Conservation (phyloP, 768 basidiomycete genomes). For the Suillus subalutaceus region DNA sequence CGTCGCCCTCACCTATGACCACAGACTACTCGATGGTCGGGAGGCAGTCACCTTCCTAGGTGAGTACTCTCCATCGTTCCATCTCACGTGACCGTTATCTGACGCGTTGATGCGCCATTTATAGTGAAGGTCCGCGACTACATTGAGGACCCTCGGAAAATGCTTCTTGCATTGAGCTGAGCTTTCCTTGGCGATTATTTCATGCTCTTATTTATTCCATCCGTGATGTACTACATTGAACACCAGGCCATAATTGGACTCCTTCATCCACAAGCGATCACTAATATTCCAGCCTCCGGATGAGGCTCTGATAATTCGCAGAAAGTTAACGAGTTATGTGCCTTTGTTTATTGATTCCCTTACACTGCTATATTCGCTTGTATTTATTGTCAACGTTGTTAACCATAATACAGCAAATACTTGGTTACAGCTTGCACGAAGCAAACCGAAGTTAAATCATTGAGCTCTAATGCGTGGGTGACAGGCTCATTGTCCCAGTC, state of each 20-base stretch:
- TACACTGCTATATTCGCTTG: not conserved
- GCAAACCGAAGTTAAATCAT: not conserved
- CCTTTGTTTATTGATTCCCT: not conserved
- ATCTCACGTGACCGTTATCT: constrained; percentile 6
- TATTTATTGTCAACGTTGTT: not conserved
- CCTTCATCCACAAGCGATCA: not conserved
- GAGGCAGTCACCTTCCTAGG: constrained; percentile 98
- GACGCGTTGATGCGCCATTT: not conserved
- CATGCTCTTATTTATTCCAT: not conserved
- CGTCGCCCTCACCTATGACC: constrained; percentile 92
- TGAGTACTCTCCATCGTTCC: constrained; percentile 31
- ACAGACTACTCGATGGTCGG: constrained; percentile 91
- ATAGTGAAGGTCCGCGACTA: constrained; percentile 91
- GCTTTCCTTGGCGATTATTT: not conserved
- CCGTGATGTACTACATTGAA: not conserved
- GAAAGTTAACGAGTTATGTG: not conserved
- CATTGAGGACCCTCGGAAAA: constrained; percentile 87
- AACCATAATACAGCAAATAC: not conserved
- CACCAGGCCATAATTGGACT: constrained; percentile 4
- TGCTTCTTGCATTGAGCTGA: constrained; percentile 64
- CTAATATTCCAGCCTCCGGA: not conserved
- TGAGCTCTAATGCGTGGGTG: too few species aligned
- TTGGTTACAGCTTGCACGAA: not conserved
- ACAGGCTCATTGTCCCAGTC: too few species aligned
- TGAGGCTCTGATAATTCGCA: not conserved